These are phyloP conservation scores for Gillenia trifoliata DNA, from an alignment of 306 rosid species.

Conservation along the genomic window DNA sequence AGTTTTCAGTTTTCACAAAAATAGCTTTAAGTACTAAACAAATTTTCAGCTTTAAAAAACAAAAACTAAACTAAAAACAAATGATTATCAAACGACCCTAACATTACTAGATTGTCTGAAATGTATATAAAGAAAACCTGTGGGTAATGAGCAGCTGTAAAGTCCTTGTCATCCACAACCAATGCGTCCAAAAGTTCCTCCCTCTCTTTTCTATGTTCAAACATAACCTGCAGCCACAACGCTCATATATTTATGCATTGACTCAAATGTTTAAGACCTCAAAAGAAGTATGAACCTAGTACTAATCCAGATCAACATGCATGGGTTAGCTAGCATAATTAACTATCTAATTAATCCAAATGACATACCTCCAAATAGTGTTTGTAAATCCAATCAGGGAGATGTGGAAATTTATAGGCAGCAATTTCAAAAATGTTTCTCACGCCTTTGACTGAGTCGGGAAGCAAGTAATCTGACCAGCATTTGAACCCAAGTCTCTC, in stretches of 20 bases:
- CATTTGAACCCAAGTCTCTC: slow-evolving; percentile 21
- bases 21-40: no score
- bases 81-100: no score
- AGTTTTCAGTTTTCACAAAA: no score
- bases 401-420: slow-evolving; percentile 16
- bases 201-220: slow-evolving; percentile 24
- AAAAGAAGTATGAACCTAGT: no score
- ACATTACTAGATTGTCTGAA: no score
- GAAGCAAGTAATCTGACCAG: slow-evolving; percentile 36
- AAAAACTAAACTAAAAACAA: no score
- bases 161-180: slow-evolving; percentile 17
- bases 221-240: slow-evolving; percentile 29
- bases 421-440: slow-evolving; percentile 5
- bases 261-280: not conserved
- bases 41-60: no score
- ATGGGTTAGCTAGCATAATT: no score
- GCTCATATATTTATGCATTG: not conserved
- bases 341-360: no score
- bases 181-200: slow-evolving; percentile 31
- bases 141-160: not conserved
- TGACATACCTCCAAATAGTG: slow-evolving; percentile 27
- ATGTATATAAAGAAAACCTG: slow-evolving; percentile 19
- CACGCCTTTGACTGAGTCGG: slow-evolving; percentile 24
- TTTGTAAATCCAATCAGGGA: slow-evolving; percentile 27
- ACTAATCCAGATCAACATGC: no score